Conservation (phyloP, 2,329 filamentous ascomycete species). For the Davidsoniella eucalypti region DNA sequence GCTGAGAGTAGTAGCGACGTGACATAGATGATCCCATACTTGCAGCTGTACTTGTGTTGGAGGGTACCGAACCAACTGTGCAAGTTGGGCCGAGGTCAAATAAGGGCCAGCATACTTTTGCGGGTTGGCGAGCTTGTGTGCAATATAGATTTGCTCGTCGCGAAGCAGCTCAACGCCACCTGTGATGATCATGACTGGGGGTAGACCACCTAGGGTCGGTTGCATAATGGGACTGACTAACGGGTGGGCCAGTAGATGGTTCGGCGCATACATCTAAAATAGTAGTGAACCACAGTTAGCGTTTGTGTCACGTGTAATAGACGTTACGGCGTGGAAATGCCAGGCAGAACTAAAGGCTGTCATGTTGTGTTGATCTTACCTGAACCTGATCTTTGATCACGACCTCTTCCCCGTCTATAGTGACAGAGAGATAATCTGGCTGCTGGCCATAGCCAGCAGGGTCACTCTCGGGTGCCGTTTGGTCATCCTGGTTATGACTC, state of each 20-base stretch:
- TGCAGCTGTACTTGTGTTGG: constrained; percentile 88
- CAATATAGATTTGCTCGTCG: constrained; percentile 89
- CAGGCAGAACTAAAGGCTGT: neutral
- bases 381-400: constrained; percentile 86
- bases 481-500: neutral
- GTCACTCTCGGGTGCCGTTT: constrained; percentile 3
- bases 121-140: constrained; percentile 86
- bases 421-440: constrained; percentile 28
- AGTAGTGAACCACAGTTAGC: neutral
- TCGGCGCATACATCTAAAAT: constrained; percentile 56
- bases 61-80: constrained; percentile 47
- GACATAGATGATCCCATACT: constrained; percentile 90
- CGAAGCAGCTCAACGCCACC: constrained; percentile 79
- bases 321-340: neutral
- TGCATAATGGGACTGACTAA: constrained; percentile 81
- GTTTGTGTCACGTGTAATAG: neutral
- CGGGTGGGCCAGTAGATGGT: constrained; percentile 70
- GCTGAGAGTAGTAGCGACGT: constrained; percentile 81
- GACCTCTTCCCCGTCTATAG: constrained; percentile 53
- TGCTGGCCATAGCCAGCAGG: neutral
- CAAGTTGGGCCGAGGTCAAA: constrained; percentile 45
- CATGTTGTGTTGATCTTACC: constrained; percentile 25
- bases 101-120: constrained; percentile 50
- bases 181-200: constrained; percentile 70
- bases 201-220: constrained; percentile 74